Conservation (phyloP, 495 filamentous ascomycete species). For the Hypoxylon rickii region DNA sequence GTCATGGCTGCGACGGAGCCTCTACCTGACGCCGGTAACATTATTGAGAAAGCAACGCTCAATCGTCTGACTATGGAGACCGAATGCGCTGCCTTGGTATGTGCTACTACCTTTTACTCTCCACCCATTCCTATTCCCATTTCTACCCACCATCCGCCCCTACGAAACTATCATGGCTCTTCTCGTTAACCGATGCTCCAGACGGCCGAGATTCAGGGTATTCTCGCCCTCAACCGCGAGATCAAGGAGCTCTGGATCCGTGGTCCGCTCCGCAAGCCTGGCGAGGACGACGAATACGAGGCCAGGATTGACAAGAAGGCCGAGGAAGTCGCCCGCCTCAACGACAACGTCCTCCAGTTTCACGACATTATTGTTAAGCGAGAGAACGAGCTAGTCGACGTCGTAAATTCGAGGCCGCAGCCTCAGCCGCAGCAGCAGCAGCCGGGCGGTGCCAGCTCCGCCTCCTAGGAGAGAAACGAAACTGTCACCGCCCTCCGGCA, state of each 20-base stretch:
- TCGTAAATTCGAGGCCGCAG: no score
- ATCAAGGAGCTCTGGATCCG: constrained; percentile 51
- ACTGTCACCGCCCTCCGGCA: not conserved
- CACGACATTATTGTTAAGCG: constrained; percentile 9
- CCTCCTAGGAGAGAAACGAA: not conserved
- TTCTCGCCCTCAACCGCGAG: constrained; percentile 46
- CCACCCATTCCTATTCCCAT: not conserved
- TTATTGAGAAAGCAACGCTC: constrained; percentile 42
- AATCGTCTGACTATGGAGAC: constrained; percentile 47
- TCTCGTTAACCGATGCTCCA: constrained; percentile 5
- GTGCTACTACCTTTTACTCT: not conserved
- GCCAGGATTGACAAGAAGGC: constrained; percentile 27
- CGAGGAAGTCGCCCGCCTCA: constrained; percentile 8
- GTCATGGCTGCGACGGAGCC: constrained; percentile 38
- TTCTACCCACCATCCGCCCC: not conserved
- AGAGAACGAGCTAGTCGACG: not conserved
- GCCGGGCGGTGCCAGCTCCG: no score
- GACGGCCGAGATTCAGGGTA: constrained; percentile 43
- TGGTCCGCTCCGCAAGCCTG: constrained; percentile 44
- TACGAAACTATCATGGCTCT: not conserved
- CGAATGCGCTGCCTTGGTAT: constrained; percentile 37
- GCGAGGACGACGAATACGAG: constrained; percentile 40
- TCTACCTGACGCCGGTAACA: constrained; percentile 30
- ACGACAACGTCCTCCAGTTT: constrained; percentile 7
- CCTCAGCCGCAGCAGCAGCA: no score